Percentiles rank a stretch among this genome's conserved stretches.
These are phyloP conservation scores for Suhomyces coccinellae DNA, from an alignment of 1,139 yeast species.

Conservation along the genomic window DNA sequence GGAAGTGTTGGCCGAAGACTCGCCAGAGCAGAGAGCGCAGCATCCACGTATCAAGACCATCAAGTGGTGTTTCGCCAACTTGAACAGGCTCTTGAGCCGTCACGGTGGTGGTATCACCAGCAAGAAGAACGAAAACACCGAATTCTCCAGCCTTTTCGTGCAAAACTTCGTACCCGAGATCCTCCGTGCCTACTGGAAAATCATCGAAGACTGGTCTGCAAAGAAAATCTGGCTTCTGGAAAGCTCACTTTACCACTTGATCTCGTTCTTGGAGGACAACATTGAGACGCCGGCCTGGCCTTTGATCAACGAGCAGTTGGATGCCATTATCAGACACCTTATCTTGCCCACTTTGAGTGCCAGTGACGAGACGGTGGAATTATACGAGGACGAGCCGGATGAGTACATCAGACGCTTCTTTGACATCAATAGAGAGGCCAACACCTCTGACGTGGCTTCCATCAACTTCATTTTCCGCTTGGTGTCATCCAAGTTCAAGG, in stretches of 20 bases:
- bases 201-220: slow-evolving; percentile 61
- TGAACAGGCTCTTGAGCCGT: slow-evolving; percentile 57
- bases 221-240: slow-evolving; percentile 61
- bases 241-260: slow-evolving; percentile 58
- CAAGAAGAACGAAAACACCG: slow-evolving; percentile 34
- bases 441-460: slow-evolving; percentile 81
- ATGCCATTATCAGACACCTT: slow-evolving; percentile 58
- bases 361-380: slow-evolving; percentile 53
- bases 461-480: slow-evolving; percentile 65
- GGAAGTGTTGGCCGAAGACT: slow-evolving; percentile 38
- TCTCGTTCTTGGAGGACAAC: slow-evolving; percentile 64
- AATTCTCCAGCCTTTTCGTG: slow-evolving; percentile 50
- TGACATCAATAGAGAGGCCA: slow-evolving; percentile 68
- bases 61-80: slow-evolving; percentile 74
- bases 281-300: slow-evolving; percentile 56
- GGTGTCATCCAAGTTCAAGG: slow-evolving; percentile 48
- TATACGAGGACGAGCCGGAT: slow-evolving; percentile 72
- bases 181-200: slow-evolving; percentile 56
- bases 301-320: slow-evolving; percentile 55
- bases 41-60: slow-evolving; percentile 60
- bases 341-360: slow-evolving; percentile 66
- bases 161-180: slow-evolving; percentile 61
- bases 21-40: slow-evolving; percentile 31
- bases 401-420: slow-evolving; percentile 71
- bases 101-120: slow-evolving; percentile 53